Conservation (phyloP, 2,329 filamentous ascomycete species). For the Rhynchosporium secalis region DNA sequence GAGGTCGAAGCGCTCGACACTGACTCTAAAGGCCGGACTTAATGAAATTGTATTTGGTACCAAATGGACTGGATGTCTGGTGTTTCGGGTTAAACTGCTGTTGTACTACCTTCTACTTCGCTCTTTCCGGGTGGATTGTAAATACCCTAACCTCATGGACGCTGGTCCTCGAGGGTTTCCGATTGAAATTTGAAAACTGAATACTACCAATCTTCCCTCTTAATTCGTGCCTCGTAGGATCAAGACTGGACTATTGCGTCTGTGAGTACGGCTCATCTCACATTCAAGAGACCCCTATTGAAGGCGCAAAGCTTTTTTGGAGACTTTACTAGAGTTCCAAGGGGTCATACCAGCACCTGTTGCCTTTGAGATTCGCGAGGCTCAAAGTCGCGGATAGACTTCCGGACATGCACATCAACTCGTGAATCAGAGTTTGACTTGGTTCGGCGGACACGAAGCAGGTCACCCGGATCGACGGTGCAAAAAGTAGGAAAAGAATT, state of each 20-base stretch:
- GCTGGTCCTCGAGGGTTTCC: neutral
- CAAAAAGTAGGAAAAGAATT: neutral
- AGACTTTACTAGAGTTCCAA: too few relatives aligned
- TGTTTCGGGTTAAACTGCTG: constrained; percentile 18
- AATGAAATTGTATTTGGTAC: constrained; percentile 23
- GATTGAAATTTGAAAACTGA: neutral
- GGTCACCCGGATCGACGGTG: neutral
- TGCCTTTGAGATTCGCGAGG: too few relatives aligned
- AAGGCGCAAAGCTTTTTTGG: too few relatives aligned
- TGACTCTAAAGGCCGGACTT: constrained; percentile 35
- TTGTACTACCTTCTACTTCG: constrained; percentile 21
- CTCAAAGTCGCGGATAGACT: too few relatives aligned
- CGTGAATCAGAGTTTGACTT: too few relatives aligned
- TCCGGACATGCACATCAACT: too few relatives aligned
- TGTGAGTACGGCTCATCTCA: too few relatives aligned
- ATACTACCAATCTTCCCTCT: constrained; percentile 8
- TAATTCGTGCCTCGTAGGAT: neutral
- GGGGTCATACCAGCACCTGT: too few relatives aligned
- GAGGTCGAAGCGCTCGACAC: constrained; percentile 41
- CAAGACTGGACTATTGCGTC: too few relatives aligned
- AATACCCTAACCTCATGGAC: constrained; percentile 30
- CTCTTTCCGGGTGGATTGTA: constrained; percentile 26
- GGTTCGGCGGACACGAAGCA: too few relatives aligned
- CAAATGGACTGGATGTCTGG: constrained; percentile 32
- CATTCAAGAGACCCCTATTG: too few relatives aligned